phyloP scores from a whole-genome alignment of 805 yeast species.

The Zygoascus biomembranicola region DNA sequence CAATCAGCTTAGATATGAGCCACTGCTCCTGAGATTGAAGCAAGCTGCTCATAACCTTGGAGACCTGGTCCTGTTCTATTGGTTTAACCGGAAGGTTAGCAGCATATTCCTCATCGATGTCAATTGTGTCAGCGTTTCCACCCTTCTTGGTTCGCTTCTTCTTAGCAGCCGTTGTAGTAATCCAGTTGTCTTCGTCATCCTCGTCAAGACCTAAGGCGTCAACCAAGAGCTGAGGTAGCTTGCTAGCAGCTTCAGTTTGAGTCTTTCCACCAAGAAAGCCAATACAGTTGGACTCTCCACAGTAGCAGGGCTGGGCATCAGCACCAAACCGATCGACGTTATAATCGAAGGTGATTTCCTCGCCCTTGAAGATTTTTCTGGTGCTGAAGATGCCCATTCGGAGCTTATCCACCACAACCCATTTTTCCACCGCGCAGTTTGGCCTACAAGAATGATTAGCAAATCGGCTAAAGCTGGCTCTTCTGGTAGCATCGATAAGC shows the following conservation, averaged over 20 bases:
- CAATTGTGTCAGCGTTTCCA: conserved; percentile 5
- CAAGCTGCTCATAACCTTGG: conserved; percentile 71
- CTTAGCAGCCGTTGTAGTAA: conserved; percentile 39
- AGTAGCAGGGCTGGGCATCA: conserved; percentile 85
- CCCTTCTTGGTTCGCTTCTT: conserved; percentile 35
- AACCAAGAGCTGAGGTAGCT: conserved; percentile 73
- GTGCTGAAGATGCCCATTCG: conserved; percentile 94
- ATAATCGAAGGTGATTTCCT: conserved; percentile 87
- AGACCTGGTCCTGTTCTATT: conserved; percentile 50
- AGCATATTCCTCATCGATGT: conserved; percentile 50
- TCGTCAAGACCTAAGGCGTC: conserved; percentile 71
- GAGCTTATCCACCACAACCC: conserved; percentile 88
- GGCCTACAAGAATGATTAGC: conserved; percentile 95
- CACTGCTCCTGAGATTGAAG: conserved; percentile 66
- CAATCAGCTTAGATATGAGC: conserved; percentile 57
- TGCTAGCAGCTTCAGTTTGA: conserved; percentile 83
- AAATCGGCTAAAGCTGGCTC: conserved; percentile 84
- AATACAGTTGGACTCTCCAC: conserved; percentile 87
- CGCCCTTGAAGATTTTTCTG: conserved; percentile 61
- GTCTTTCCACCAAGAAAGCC: conserved; percentile 96
- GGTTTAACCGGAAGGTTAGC: conserved; percentile 47
- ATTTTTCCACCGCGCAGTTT: conserved; percentile 89
- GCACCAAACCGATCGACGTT: conserved; percentile 97
- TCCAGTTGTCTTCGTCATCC: conserved; percentile 54
- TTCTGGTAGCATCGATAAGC: conserved; percentile 88